Base-by-base conservation (phyloP, 805 yeast genomes). In the Wickerhamomyces rabaulensis region DNA sequence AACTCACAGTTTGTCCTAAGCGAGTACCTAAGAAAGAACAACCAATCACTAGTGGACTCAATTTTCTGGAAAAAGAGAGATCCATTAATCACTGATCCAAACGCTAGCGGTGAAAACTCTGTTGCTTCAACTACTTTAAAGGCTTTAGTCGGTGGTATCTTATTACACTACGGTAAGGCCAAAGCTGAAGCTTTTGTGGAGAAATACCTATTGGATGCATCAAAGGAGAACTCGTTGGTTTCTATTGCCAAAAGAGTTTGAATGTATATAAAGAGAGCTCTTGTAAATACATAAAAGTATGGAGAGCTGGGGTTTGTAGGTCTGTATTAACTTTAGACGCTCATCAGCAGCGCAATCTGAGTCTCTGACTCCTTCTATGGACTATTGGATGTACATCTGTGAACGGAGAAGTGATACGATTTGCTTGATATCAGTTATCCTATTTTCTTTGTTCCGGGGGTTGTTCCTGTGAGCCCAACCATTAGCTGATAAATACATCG, bases 131-230 rank as follows among this genome's bases (percentile, higher is more conserved):
- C 79, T 50, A 75, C 79, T 62, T 61, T 79, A 50, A 71, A 70
- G 56, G 83, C 92, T 6, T 65, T 85, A 46, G 66, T 86, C 25
- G 94, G 94, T 22, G 91, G 85, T 3, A 76, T 86, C 43, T 71
- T 83, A 31, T 67, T 79, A 29, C 70, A 73, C 23, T 80, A 82
- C 55, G 94, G 94, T 6, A 75, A 79, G 54, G 53, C 50, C 4
- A 73, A 62, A n/a, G 82, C 89, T 7, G 79, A 75, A 52, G 65
- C 70, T 49, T 86, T 82, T 56, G 75, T 86, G 44, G 65, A 68
- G 35, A 80, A 78, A 61, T 65, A 82, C 36, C 62, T 80, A 49
- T 52, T 64, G 38, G 49, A 50, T 19, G 53, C 48, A 25, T 19
- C 19, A 4, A 41, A 52, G 9, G 50, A 49, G 16, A 49, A 48